These are phyloP conservation scores for Boletus semigastroideus DNA, from an alignment of 1,284 basidiomycete genomes.

Conservation along the genomic window DNA sequence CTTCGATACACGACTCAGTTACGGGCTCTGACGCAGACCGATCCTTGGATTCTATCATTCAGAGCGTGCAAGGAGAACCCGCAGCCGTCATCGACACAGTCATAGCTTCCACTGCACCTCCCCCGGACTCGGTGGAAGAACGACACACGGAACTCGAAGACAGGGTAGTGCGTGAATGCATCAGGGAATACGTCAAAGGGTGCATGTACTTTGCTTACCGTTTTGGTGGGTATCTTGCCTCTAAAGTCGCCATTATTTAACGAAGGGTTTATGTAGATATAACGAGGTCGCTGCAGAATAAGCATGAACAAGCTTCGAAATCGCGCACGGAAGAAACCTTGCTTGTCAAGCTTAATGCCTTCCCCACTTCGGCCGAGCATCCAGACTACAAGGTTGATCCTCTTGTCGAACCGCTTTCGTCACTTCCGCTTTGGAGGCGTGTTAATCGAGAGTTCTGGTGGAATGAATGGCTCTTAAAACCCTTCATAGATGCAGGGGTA, in stretches of 20 bases:
- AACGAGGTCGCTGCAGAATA: slow-evolving; percentile 76
- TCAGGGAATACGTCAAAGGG: slow-evolving; percentile 70
- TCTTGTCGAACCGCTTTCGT: slow-evolving; percentile 65
- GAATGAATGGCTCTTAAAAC: slow-evolving; percentile 80
- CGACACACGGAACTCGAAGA: slow-evolving; percentile 69
- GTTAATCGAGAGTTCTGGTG: slow-evolving; percentile 88
- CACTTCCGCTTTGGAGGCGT: slow-evolving; percentile 79
- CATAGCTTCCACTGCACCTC: slow-evolving; percentile 54
- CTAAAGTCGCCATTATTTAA: background rate
- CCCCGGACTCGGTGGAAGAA: slow-evolving; percentile 60
- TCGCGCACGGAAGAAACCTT: slow-evolving; percentile 54
- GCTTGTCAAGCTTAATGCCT: slow-evolving; percentile 55
- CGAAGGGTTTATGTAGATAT: slow-evolving; percentile 51
- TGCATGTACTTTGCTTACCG: slow-evolving; percentile 81
- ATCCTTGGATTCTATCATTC: slow-evolving; percentile 52
- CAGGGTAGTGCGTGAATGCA: slow-evolving; percentile 73
- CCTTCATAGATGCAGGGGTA: slow-evolving; percentile 75
- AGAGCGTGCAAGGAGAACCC: slow-evolving; percentile 47
- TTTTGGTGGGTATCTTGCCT: slow-evolving; percentile 54
- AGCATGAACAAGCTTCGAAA: slow-evolving; percentile 62
- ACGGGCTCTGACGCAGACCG: slow-evolving; percentile 36
- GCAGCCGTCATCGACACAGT: slow-evolving; percentile 54
- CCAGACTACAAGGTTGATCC: slow-evolving; percentile 49
- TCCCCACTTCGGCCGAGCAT: slow-evolving; percentile 13
- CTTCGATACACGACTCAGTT: slow-evolving; percentile 7